Percentiles rank a stretch among this genome's conserved stretches.
Evolutionary conservation across 352 stramenopile species (phyloP).

Genomic region (Phytopythium litorale): DNA sequence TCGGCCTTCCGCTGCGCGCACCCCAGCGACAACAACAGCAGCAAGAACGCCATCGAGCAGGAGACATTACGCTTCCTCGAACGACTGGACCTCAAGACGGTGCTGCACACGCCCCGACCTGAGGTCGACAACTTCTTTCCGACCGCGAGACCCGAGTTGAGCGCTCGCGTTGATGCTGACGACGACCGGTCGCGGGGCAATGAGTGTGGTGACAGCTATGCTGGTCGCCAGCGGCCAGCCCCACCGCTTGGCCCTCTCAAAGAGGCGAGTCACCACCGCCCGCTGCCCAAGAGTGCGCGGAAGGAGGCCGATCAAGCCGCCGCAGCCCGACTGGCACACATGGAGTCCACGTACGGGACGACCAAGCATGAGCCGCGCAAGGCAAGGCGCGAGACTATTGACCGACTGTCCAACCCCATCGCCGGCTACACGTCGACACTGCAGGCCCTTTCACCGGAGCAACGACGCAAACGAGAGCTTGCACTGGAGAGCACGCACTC

Average conservation of each 20-base stretch:
- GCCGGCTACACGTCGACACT: slow-evolving; percentile 61
- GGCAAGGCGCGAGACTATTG: slow-evolving; percentile 50
- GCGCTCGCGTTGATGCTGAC: not conserved
- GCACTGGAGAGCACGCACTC: slow-evolving; percentile 9
- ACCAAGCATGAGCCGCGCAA: slow-evolving; percentile 34
- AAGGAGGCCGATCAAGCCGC: slow-evolving; percentile 3
- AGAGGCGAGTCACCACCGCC: slow-evolving; percentile 1
- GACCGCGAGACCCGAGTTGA: not conserved
- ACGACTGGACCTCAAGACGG: slow-evolving; percentile 54
- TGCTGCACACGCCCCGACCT: slow-evolving; percentile 53
- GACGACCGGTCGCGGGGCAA: not conserved
- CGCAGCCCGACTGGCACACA: slow-evolving; percentile 36
- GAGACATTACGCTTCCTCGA: slow-evolving; percentile 57
- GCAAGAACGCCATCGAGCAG: slow-evolving; percentile 23
- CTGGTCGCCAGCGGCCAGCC: not conserved
- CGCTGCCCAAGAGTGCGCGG: slow-evolving; percentile 1
- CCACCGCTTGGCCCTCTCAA: not conserved
- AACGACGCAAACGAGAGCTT: slow-evolving; percentile 45
- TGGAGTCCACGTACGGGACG: slow-evolving; percentile 67
- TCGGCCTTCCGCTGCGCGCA: slow-evolving; percentile 3
- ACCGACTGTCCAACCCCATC: slow-evolving; percentile 67
- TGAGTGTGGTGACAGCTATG: not conserved
- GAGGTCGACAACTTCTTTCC: slow-evolving; percentile 50
- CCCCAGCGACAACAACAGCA: slow-evolving; percentile 11
- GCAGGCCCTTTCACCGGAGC: slow-evolving; percentile 47